Base-by-base conservation (phyloP, 768 basidiomycete species). In the Mycena amicta region DNA sequence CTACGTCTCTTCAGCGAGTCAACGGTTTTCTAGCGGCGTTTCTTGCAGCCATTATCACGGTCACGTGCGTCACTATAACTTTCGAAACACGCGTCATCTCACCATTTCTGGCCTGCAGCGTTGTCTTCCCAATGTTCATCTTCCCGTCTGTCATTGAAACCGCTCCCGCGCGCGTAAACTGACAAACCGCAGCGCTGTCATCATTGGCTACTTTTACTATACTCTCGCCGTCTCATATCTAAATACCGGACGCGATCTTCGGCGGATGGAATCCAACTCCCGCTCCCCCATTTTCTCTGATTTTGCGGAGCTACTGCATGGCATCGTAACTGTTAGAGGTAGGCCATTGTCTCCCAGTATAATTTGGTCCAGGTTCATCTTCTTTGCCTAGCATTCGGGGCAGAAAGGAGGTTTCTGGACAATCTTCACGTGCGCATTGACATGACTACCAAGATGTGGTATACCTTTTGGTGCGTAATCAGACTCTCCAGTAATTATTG, bases 211-310 rank as follows among this genome's bases (percentile, higher is more conserved):
- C 63, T 79, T 84, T 22, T 93, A 94, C 66, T 86, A 84, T 41
- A 71, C 80, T 28, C 76, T 91, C n/a, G 84, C 88, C 3, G 76
- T 87, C 54, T 88, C 88, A 1, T 91, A 90, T 69, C 75, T 90
- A 52, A 86, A 85, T 64, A 90, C 90, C 1, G 90, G 91, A 0
- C 83, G 93, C 52, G 92, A 94, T 66, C 75, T 95, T 20, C 83
- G 93, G 59, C 82, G 94, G 26, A 92, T 96, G 86, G 94, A 95
- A 70, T 92, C 92, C 2, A 95, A 92, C 66, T 84, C 89, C 1
- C 80, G 92, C 18, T 90, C 89, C 0, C 90, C 92, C 0, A 92
- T 93, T 59, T 92, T 88, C 73, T 88, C 89, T 3, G 89, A 88
- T 53, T 94, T 93, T 61, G 84, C 85, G 15, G 92, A 93, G 68